Evolutionary conservation across 352 stramenopile species (phyloP), one percentile per base, ranked within the genome.

Genomic region (Aphanomyces invadans): DNA sequence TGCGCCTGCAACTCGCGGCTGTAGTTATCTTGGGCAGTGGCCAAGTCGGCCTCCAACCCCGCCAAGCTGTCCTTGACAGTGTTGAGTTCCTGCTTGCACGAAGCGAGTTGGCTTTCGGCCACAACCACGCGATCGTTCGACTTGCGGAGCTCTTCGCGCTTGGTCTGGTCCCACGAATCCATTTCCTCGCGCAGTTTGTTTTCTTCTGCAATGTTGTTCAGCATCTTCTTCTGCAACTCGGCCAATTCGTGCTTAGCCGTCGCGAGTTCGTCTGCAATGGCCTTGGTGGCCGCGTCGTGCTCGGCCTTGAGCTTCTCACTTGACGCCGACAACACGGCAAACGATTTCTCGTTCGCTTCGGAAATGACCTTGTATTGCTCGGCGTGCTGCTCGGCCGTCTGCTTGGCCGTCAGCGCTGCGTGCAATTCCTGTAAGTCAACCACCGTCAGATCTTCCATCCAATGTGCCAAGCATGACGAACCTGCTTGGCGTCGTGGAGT

Each of bases 1-100:
- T 93, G 87, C 42, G 91, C 69, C 63, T 92, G 82, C 25, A 95
- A 65, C 62, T 95, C 87, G 10, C 86, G 81, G 62, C 92, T 83
- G 57, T 95, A 95, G 64, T 93, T 90, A 21, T 84, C 78, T 32
- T 86, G 80, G 11, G 83, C 80, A 0, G 56, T 73, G 0, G 71
- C 66, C 4, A 89, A 53, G 33, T 88, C 80, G 0, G 55, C 55
- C 36, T 81, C 79, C 60, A 88, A 70, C 15, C 65, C 67, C 1
- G 57, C 55, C 53, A 85, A 76, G 57, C 86, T 79, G 15, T 85
- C 71, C 36, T 75, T 74, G 9, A 88, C 62, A 33, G 69, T 71
- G 10, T 65, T 67, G 52, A 89, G 68, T 51, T 90, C 73, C 45
- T 82, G 68, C 32, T 77, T 65, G 0, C 76, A 73, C 33, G 71